phyloP scores from a whole-genome alignment of 495 filamentous ascomycete genomes.

The Daldinia grandis region DNA sequence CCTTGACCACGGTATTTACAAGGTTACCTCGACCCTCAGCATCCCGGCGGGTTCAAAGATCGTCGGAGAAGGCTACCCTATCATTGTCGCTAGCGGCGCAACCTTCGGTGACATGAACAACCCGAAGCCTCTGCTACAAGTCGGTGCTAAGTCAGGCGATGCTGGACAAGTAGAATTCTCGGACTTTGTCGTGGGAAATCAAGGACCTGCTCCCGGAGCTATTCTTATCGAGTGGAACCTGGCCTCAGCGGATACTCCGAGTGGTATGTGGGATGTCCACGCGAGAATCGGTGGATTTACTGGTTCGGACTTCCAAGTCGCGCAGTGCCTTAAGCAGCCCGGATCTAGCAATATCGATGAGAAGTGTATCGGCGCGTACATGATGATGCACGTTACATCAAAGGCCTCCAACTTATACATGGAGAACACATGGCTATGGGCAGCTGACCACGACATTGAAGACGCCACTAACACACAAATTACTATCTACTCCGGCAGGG shows the following conservation, averaged over 20 bases:
- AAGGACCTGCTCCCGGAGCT: conserved; percentile 72
- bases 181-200: conserved; percentile 79
- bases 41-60: conserved; percentile 71
- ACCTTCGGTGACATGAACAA: conserved; percentile 75
- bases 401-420: conserved; percentile 73
- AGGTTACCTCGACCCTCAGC: conserved; percentile 71
- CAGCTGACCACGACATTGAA: conserved; percentile 92
- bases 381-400: conserved; percentile 80
- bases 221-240: conserved; percentile 81
- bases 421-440: conserved; percentile 95
- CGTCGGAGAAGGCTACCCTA: conserved; percentile 85
- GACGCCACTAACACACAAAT: conserved; percentile 68
- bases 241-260: conserved; percentile 64
- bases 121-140: conserved; percentile 73
- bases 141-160: conserved; percentile 78
- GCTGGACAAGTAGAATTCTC: conserved; percentile 78
- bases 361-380: conserved; percentile 76
- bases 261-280: conserved; percentile 91
- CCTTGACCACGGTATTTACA: conserved; percentile 67
- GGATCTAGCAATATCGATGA: conserved; percentile 57
- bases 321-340: conserved; percentile 73
- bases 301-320: conserved; percentile 79
- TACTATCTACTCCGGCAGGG: conserved; percentile 75
- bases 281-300: conserved; percentile 81
- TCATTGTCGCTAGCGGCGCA: conserved; percentile 81